Evolutionary conservation across 2,329 filamentous ascomycete genomes (phyloP).

Genomic region (Tolypocladium ophioglossoides): DNA sequence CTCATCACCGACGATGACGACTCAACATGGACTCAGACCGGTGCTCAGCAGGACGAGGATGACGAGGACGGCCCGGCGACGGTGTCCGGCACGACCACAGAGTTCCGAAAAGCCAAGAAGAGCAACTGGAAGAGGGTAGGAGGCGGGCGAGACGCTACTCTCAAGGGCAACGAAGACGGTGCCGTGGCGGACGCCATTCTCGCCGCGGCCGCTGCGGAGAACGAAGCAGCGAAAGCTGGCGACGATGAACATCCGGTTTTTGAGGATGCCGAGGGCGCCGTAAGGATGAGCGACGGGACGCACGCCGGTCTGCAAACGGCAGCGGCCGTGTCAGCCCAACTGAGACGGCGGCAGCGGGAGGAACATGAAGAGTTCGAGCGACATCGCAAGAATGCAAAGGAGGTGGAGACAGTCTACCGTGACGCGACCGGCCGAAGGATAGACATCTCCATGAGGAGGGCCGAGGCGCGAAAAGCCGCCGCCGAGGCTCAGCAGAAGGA

Average conservation of each 20-base stretch:
- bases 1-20: conserved; percentile 58
- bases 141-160: conserved; percentile 15
- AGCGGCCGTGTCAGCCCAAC: conserved; percentile 60
- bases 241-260: conserved; percentile 40
- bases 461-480: conserved; percentile 61
- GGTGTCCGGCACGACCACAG: conserved; percentile 40
- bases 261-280: conserved; percentile 34
- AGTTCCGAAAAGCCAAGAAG: conserved; percentile 67
- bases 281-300: conserved; percentile 78
- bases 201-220: conserved; percentile 59
- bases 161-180: conserved; percentile 26
- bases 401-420: conserved; percentile 82
- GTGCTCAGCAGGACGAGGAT: conserved; percentile 33
- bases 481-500: conserved; percentile 64
- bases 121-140: conserved; percentile 70
- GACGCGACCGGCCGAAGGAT: conserved; percentile 93
- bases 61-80: conserved; percentile 42
- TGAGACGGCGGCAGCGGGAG: conserved; percentile 54
- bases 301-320: conserved; percentile 81
- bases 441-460: conserved; percentile 82
- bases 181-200: conserved; percentile 68
- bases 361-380: conserved; percentile 44
- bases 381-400: conserved; percentile 31
- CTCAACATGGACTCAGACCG: conserved; percentile 34
- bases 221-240: conserved; percentile 35